These are phyloP conservation scores for Coniochaeta prunicola DNA, from an alignment of 2,329 filamentous ascomycete genomes.

Conservation along the genomic window DNA sequence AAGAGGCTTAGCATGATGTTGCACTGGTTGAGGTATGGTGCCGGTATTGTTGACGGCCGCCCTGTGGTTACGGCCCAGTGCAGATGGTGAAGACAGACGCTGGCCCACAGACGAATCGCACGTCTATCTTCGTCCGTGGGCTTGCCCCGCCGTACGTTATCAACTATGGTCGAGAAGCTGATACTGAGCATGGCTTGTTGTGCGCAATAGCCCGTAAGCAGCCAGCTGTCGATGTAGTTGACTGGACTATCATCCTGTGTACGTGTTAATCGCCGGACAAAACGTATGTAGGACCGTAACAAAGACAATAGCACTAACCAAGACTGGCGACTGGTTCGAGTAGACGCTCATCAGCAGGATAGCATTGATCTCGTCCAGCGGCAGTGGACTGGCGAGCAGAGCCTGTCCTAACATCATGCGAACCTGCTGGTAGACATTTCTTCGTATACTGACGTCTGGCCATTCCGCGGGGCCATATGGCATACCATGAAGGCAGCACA, in stretches of 20 bases:
- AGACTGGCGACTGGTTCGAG: conserved; percentile 11
- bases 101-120: conserved; percentile 2
- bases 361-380: conserved; percentile 31
- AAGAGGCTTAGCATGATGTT: conserved; percentile 2
- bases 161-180: conserved; percentile 24
- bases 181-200: conserved; percentile 36
- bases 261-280: background rate
- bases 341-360: conserved; percentile 30
- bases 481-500: conserved; percentile 31
- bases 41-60: background rate
- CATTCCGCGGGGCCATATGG: conserved; percentile 19
- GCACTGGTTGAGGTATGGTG: conserved; percentile 3
- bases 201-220: conserved; percentile 32
- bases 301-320: background rate
- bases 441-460: background rate
- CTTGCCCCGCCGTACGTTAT: background rate
- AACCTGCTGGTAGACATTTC: conserved; percentile 29
- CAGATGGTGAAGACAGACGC: conserved; percentile 2
- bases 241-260: conserved; percentile 5
- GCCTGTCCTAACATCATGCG: conserved; percentile 29
- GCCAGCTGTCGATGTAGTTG: conserved; percentile 35
- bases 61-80: conserved; percentile 3
- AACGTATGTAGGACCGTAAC: background rate
- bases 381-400: conserved; percentile 29
- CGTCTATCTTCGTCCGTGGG: conserved; percentile 1